Percentiles rank a stretch among this genome's conserved stretches.
Evolutionary conservation across 2,329 filamentous ascomycete species (phyloP).

Genomic region (Cryphonectria nitschkei): DNA sequence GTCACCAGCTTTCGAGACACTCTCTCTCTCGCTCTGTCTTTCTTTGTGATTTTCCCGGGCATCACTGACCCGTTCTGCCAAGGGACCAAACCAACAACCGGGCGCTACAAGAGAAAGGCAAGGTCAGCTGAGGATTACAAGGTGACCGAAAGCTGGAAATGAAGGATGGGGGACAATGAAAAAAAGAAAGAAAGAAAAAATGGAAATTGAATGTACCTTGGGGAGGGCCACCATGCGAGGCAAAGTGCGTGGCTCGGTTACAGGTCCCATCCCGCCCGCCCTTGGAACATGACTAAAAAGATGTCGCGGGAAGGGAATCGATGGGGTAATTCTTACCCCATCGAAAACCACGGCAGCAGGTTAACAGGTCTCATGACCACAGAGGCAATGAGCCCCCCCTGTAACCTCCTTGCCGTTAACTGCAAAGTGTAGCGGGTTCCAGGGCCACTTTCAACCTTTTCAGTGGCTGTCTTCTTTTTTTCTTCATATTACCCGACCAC

Average conservation of each 20-base stretch:
- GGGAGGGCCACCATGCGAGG: slow-evolving; percentile 7
- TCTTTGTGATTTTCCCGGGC: not conserved
- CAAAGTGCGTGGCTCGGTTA: not conserved
- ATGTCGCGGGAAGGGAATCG: slow-evolving; percentile 29
- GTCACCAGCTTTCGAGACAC: not conserved
- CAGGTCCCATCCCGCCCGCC: slow-evolving; percentile 6
- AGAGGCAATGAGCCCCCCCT: slow-evolving; percentile 6
- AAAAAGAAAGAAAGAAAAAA: slow-evolving; percentile 10
- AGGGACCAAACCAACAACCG: not conserved
- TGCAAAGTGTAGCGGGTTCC: slow-evolving; percentile 27
- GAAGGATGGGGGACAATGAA: not conserved
- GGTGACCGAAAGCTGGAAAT: not conserved
- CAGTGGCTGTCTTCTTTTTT: slow-evolving; percentile 1
- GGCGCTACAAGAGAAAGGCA: not conserved
- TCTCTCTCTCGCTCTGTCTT: no score
- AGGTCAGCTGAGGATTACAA: slow-evolving; percentile 2
- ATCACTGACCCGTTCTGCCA: slow-evolving; percentile 23
- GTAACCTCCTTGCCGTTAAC: slow-evolving; percentile 28
- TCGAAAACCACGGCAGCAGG: slow-evolving; percentile 31
- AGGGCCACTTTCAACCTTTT: slow-evolving; percentile 7
- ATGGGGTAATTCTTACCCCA: slow-evolving; percentile 39
- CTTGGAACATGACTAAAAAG: slow-evolving; percentile 27
- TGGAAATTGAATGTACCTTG: slow-evolving; percentile 5
- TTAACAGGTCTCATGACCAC: slow-evolving; percentile 31
- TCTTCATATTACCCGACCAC: not conserved